phyloP scores from a whole-genome alignment of 2,329 filamentous ascomycete species.

The Phialemonium atrogriseum region DNA sequence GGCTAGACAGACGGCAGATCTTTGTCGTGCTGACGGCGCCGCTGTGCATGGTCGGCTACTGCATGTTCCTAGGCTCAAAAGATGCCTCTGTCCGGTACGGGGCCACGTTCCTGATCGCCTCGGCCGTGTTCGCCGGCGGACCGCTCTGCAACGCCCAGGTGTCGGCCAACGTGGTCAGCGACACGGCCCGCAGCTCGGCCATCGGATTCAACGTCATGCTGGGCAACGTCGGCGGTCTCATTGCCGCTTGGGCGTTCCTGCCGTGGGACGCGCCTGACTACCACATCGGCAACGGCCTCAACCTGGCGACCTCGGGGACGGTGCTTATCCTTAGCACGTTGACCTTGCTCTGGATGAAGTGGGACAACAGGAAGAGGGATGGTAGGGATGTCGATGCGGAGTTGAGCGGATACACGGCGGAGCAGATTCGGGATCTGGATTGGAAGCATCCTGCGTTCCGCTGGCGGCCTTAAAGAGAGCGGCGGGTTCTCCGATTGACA shows the following conservation, averaged over 20 bases:
- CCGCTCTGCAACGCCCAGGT: slow-evolving; percentile 58
- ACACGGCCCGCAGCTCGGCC: slow-evolving; percentile 48
- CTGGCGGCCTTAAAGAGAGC: slow-evolving; percentile 37
- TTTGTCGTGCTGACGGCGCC: slow-evolving; percentile 52
- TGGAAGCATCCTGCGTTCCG: slow-evolving; percentile 62
- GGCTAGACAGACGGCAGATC: slow-evolving; percentile 47
- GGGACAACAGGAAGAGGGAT: slow-evolving; percentile 51
- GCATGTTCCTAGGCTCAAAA: slow-evolving; percentile 54
- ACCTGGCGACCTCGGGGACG: slow-evolving; percentile 51
- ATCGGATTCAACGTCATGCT: slow-evolving; percentile 18
- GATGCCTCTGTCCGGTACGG: slow-evolving; percentile 50
- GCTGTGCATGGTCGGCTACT: slow-evolving; percentile 57
- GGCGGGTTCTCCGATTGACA: too few relatives aligned
- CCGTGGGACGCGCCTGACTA: slow-evolving; percentile 56
- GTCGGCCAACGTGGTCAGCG: slow-evolving; percentile 60
- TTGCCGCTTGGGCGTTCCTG: slow-evolving; percentile 55
- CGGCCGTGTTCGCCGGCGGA: slow-evolving; percentile 53
- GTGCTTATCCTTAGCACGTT: slow-evolving; percentile 42
- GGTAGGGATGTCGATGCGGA: slow-evolving; percentile 45
- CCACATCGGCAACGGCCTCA: slow-evolving; percentile 62
- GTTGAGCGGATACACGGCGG: slow-evolving; percentile 43
- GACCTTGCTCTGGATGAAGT: slow-evolving; percentile 52
- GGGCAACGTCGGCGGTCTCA: slow-evolving; percentile 21
- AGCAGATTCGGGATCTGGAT: slow-evolving; percentile 52
- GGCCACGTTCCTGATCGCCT: slow-evolving; percentile 59